Conservation (phyloP, 1,284 basidiomycete species). For the Fomitopsis pinicola region DNA sequence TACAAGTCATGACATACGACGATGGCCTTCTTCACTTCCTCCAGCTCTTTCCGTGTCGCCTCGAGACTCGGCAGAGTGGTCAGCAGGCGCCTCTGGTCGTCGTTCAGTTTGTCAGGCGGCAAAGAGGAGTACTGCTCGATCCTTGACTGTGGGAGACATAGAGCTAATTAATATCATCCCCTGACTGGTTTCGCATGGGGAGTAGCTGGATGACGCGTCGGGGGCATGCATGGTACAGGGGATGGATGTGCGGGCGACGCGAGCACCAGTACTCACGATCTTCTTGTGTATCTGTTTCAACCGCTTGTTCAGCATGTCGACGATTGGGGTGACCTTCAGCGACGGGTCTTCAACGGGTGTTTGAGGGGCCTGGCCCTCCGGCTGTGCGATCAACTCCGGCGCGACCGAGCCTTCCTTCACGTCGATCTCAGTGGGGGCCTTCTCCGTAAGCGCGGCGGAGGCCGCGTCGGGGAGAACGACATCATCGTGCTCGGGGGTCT, state of each 20-base stretch:
- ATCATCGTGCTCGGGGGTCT: slow-evolving; percentile 11
- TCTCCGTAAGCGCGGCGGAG: slow-evolving; percentile 46
- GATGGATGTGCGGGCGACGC: background rate
- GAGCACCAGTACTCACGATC: slow-evolving; percentile 52
- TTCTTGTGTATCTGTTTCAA: slow-evolving; percentile 77
- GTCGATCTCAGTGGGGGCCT: slow-evolving; percentile 44
- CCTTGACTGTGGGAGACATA: slow-evolving; percentile 47
- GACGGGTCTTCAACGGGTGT: slow-evolving; percentile 36
- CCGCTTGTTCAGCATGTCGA: slow-evolving; percentile 75
- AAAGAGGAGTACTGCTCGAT: slow-evolving; percentile 66
- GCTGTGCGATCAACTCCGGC: slow-evolving; percentile 41
- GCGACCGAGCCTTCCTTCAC: slow-evolving; percentile 44
- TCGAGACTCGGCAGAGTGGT: slow-evolving; percentile 72
- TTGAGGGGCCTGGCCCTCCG: slow-evolving; percentile 29
- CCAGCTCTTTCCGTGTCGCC: slow-evolving; percentile 73
- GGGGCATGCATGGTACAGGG: background rate
- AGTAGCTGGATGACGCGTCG: background rate
- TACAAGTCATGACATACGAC: slow-evolving; percentile 50
- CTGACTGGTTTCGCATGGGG: no score
- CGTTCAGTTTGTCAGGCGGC: slow-evolving; percentile 70
- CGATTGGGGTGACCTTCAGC: slow-evolving; percentile 60
- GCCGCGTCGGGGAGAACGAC: slow-evolving; percentile 39
- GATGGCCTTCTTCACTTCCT: slow-evolving; percentile 75
- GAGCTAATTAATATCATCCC: no score
- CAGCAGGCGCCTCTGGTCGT: slow-evolving; percentile 74